Percentiles rank a stretch among this genome's conserved stretches.
Evolutionary conservation across 2,329 filamentous ascomycete genomes (phyloP).

Genomic region (Pseudopithomyces maydicus): DNA sequence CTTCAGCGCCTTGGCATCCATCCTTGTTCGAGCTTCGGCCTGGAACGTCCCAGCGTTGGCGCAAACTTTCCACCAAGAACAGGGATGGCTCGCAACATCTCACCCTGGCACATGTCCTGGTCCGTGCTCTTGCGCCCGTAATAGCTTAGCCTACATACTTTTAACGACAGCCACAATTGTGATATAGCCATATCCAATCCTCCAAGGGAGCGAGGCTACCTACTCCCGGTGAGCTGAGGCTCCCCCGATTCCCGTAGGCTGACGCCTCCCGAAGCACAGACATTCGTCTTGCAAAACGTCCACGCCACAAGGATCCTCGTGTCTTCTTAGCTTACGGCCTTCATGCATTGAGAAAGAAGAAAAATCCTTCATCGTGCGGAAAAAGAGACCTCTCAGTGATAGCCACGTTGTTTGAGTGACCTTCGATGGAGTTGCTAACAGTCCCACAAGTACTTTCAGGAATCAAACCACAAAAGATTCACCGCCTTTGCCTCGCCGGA

Average conservation of each 20-base stretch:
- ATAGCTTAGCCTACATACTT: background rate
- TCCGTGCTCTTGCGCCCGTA: too few species aligned
- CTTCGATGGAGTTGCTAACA: too few species aligned
- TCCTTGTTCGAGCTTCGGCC: background rate
- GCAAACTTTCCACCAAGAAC: background rate
- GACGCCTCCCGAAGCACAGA: background rate
- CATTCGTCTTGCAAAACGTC: background rate
- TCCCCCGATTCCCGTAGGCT: background rate
- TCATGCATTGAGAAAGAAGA: background rate
- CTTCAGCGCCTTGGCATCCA: background rate
- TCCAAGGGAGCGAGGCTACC: background rate
- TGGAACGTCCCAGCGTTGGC: background rate
- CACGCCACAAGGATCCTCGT: background rate
- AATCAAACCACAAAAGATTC: too few species aligned
- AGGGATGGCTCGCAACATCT: background rate
- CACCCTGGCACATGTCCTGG: background rate
- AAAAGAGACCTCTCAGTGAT: background rate
- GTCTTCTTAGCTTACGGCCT: background rate
- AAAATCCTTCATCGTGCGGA: background rate
- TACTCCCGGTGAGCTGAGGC: background rate
- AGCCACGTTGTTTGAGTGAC: background rate
- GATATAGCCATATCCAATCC: background rate
- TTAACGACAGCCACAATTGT: background rate
- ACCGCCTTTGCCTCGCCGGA: too few species aligned
- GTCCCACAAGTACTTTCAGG: too few species aligned